phyloP scores from a whole-genome alignment of 2,329 filamentous ascomycete species.

The Penicillium sp. region DNA sequence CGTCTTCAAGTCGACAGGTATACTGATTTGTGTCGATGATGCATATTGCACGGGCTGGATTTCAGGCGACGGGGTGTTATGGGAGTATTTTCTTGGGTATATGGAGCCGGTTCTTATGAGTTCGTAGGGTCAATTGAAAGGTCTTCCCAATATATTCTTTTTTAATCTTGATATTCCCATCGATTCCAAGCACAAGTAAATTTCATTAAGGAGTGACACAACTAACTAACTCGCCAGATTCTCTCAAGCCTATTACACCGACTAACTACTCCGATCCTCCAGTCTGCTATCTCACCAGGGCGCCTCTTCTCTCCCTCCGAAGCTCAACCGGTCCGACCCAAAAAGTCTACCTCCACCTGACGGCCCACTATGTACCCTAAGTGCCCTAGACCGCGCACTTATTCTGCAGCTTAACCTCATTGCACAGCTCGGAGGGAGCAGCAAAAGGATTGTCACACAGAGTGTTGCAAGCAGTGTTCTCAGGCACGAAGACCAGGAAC shows the following conservation, averaged over 20 bases:
- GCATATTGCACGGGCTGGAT: constrained; percentile 23
- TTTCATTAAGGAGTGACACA: background rate
- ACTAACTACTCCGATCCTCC: background rate
- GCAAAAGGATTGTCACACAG: constrained; percentile 36
- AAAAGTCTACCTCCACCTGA: background rate
- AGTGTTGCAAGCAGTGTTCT: constrained; percentile 36
- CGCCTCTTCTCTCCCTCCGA: background rate
- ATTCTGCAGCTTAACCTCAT: constrained; percentile 33
- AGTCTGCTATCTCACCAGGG: background rate
- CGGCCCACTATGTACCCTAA: too few relatives aligned
- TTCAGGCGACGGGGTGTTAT: constrained; percentile 24
- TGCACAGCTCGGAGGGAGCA: constrained; percentile 32
- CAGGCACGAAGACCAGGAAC: constrained; percentile 40
- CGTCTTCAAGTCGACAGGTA: constrained; percentile 8
- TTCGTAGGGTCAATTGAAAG: constrained; percentile 18
- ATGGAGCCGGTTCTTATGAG: constrained; percentile 17
- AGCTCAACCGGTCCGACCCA: background rate
- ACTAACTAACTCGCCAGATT: background rate
- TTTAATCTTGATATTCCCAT: background rate
- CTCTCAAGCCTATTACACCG: background rate
- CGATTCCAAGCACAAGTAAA: background rate
- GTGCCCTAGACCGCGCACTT: constrained; percentile 28
- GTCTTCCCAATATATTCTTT: constrained; percentile 12
- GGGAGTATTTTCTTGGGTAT: constrained; percentile 19
- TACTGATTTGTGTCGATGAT: constrained; percentile 18